Base-by-base conservation (phyloP, 805 yeast species). In the Metschnikowia continentalis region DNA sequence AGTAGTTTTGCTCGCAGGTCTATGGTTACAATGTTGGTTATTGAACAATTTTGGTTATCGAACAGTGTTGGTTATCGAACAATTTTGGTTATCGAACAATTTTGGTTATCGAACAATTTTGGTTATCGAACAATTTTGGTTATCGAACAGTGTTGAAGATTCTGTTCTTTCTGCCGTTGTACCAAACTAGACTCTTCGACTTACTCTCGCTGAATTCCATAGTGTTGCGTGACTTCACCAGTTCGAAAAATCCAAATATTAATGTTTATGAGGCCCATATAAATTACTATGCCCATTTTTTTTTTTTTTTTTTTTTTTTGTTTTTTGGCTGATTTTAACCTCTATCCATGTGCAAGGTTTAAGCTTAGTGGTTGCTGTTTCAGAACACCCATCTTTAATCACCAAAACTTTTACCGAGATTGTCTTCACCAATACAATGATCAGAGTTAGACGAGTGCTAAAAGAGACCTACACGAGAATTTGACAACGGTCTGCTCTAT, bases 261-360 rank as follows among this genome's bases (percentile, higher is more conserved):
- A 42, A 49, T 2, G 55, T 71, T 0, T 88, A 72, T 63, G 99
- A 94, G 61, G 74, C 90, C 0, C 98, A 94, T 61, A 76, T 92
- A 11, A 90, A 96, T 0, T 86, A 74, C 58, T 61, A 80, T 1
- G 65, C 89, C 6, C 97, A 94, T 61, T 90, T 92, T 61, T 65
- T 89, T n/a, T n/a, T n/a, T n/a, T n/a, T n/a, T n/a, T n/a, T n/a
- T n/a, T n/a, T n/a, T n/a, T n/a, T n/a, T n/a, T n/a, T n/a, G n/a
- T n/a, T n/a, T n/a, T n/a, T n/a, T n/a, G 26, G 75, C 87, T 0
- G 99, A 94, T 62, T 90, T 78, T 67, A 91, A 92, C 61, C 66
- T 92, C 32, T 88, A 77, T 62, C 95, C 96, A 1, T 88, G 97
- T 65, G 83, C 84, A 5, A 88, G 96, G 92, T 52, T 91, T 20